Evolutionary conservation across 768 basidiomycete species (phyloP).

Genomic region (Leccinum longicurvipes): DNA sequence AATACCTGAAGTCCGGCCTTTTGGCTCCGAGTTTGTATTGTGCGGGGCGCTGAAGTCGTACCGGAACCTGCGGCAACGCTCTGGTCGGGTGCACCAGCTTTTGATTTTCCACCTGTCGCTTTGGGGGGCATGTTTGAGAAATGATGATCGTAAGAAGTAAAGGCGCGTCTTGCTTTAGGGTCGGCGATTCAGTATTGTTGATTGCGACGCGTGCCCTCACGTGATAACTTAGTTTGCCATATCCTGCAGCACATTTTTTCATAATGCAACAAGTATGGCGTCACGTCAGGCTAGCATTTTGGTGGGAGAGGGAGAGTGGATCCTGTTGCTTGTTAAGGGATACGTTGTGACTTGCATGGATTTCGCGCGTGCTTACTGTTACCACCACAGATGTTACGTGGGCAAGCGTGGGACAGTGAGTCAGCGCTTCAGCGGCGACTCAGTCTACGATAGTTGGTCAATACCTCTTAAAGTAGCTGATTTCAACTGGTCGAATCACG

Average conservation of each 20-base stretch:
- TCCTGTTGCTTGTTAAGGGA: too few species aligned
- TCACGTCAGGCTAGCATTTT: too few species aligned
- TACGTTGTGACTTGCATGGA: not conserved
- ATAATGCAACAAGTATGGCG: too few species aligned
- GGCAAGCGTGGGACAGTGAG: not conserved
- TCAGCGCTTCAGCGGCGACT: too few species aligned
- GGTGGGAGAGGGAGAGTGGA: too few species aligned
- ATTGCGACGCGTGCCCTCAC: constrained; percentile 28
- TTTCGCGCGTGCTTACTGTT: not conserved
- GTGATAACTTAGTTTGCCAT: constrained; percentile 7
- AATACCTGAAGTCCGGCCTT: constrained; percentile 84
- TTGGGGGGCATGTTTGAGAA: constrained; percentile 44
- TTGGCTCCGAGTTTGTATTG: constrained; percentile 69
- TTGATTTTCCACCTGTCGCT: constrained; percentile 63
- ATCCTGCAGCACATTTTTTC: not conserved
- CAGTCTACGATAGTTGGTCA: not conserved
- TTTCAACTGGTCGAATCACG: too few species aligned
- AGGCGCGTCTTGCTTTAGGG: constrained; percentile 35
- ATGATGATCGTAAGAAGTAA: constrained; percentile 30
- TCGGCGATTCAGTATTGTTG: constrained; percentile 32
- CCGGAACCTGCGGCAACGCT: constrained; percentile 25
- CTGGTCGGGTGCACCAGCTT: constrained; percentile 38
- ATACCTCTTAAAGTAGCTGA: too few species aligned
- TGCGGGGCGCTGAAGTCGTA: constrained; percentile 31
- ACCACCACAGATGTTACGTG: not conserved